A percentile compares a stretch with the other conserved stretches of the same genome.
Conservation (phyloP, 495 filamentous ascomycete genomes). For the Tetracladium marchalianum region DNA sequence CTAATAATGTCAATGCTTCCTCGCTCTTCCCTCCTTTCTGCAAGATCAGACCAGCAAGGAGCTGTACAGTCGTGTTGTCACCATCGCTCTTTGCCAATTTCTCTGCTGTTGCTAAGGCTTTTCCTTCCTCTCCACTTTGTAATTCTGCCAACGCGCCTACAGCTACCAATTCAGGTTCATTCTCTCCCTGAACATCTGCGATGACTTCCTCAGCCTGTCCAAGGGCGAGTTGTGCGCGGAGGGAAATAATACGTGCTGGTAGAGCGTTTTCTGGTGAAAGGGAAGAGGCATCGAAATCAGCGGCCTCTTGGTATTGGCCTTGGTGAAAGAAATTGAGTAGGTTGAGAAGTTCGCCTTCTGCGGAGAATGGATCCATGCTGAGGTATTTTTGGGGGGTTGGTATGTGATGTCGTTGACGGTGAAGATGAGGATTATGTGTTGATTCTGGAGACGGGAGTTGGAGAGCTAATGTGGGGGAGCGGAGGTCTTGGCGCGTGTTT, state of each 20-base stretch:
- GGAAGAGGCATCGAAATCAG: conserved; percentile 68
- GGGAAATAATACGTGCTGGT: conserved; percentile 67
- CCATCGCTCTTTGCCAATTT: conserved; percentile 50
- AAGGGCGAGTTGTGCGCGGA: conserved; percentile 73
- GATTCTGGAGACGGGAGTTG: too few relatives aligned
- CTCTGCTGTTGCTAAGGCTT: conserved; percentile 53
- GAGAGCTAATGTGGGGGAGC: too few relatives aligned
- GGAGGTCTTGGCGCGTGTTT: too few relatives aligned
- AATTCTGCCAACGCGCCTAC: conserved; percentile 69
- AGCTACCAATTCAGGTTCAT: conserved; percentile 66
- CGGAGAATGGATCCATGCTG: conserved; percentile 87
- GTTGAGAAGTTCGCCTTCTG: conserved; percentile 93
- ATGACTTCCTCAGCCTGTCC: conserved; percentile 66
- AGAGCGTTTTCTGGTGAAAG: conserved; percentile 69
- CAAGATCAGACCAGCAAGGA: conserved; percentile 68
- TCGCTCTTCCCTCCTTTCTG: conserved; percentile 68
- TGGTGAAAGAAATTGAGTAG: conserved; percentile 93
- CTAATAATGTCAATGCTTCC: conserved; percentile 68
- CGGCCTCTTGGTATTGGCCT: conserved; percentile 73
- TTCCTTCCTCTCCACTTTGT: conserved; percentile 43
- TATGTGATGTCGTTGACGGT: not conserved
- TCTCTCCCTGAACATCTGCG: conserved; percentile 52
- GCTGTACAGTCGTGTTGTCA: conserved; percentile 75
- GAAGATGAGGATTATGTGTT: conserved; percentile 9
- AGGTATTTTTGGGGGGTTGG: not conserved